Evolutionary conservation across 768 basidiomycete genomes (phyloP), one percentile per base, ranked within the genome.

Genomic region (Suillus paluster): DNA sequence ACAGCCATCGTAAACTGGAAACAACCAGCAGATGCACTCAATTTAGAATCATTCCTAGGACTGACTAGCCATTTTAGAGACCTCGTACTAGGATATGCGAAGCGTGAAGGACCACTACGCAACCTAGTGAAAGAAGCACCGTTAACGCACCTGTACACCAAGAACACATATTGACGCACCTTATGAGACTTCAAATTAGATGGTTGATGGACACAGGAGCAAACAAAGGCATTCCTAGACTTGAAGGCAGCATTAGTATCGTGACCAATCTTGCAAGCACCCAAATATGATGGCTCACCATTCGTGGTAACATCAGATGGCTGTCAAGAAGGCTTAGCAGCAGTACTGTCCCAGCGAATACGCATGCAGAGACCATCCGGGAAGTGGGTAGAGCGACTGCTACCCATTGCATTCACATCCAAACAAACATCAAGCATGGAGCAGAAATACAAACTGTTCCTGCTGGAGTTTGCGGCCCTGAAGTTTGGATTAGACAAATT

Each of bases 261-360:
- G 0, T 72, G 76, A 53, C 80, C 79, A 8, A 74, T 78, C 1
- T 64, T 80, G 2, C 44, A 60, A 25, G 63, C 66, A 0, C 76
- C 76, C 1, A 45, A 63, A 8, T 81, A 61, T 42, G 75, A 80
- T 52, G 74, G 75, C 1, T 69, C 67, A n/a, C 75, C 67, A 0
- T 81, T 81, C 62, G 70, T 78, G 3, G 60, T 80, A 9, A 77
- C 71, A 0, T 76, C 73, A 0, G 76, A 80, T 52, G 75, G 72
- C 0, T 74, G 66, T 27, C 72, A 75, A 54, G 63, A 68, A 12
- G 77, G 70, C 0, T 80, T 79, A 58, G 77, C 67, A 0, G 78
- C 64, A 1, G 62, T 76, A 0, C 63, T 80, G 2, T 36, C 72
- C 0, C 79, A 80, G 56, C 0, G n/a, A 0, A 25, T 64, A 34